Conservation (phyloP, 305 asterid species). For the Lippia alba region DNA sequence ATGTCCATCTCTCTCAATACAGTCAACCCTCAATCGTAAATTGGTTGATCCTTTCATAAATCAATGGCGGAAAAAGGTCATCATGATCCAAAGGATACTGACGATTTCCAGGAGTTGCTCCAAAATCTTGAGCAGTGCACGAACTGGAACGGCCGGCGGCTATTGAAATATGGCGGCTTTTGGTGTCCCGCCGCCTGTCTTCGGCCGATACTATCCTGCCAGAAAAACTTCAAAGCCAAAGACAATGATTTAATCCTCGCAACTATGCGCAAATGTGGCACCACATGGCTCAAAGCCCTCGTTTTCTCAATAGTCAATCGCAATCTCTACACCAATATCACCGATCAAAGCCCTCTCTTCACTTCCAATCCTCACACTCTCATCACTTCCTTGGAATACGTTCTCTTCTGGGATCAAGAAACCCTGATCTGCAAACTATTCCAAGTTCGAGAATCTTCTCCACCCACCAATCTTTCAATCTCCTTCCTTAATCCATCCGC, state of each 20-base stretch:
- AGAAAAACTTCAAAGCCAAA: conserved; percentile 1
- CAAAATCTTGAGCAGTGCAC: no score
- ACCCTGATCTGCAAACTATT: conserved; percentile 5
- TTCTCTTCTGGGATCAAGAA: not conserved
- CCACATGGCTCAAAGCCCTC: conserved; percentile 21
- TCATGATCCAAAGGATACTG: no score
- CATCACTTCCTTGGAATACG: not conserved
- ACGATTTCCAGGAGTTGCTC: no score
- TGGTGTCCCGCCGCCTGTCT: no score
- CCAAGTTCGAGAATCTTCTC: conserved; percentile 23
- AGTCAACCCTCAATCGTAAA: no score
- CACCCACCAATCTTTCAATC: conserved; percentile 1
- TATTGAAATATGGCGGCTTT: no score
- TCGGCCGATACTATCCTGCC: no score
- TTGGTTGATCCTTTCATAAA: no score
- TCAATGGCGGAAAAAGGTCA: no score
- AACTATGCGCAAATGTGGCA: not conserved
- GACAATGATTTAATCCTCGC: not conserved
- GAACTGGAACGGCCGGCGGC: no score
- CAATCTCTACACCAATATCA: not conserved
- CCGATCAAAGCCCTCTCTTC: conserved; percentile 17
- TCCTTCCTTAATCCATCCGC: conserved; percentile 8
- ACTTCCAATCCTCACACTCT: not conserved
- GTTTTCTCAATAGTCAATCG: not conserved
- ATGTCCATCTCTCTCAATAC: no score